Base-by-base conservation (phyloP, 2,329 filamentous ascomycete species). In the Cercospora zeae-maydis region DNA sequence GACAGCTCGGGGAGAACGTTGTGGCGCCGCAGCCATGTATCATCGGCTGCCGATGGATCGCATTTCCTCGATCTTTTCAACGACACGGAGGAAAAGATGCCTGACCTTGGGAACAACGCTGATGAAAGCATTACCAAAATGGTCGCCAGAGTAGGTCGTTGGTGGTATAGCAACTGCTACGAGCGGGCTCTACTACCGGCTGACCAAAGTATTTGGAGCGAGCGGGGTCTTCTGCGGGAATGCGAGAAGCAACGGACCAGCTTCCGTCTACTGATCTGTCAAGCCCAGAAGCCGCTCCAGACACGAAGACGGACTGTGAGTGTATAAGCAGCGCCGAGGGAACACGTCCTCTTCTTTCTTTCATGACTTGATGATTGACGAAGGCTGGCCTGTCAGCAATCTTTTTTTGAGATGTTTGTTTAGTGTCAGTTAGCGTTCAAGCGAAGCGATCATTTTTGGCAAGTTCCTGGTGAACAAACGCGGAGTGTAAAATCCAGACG, bases 121-220 rank as follows among this genome's bases (percentile, higher is more conserved):
- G 92, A 96, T 69, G 91, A 92, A 72, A 88, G 87, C 68, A 96
- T 98, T 73, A 91, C 92, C 13, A 93, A 91, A 73, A 96, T 96
- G 83, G 92, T 98, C 21, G 89, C 92, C 14, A 89, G 88, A 66
- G 93, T 98, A 10, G 93, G 92, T 1, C 85, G 95, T 47, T 98
- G 93, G 92, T 99, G 95, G 95, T 98, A 96, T 77, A 90, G 87
- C 9, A 86, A 90, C 58, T 97, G 93, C 80, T 98, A 97, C 75
- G 93, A 97, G 77, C 77, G 82, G 63, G 75, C 79, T 33, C 70
- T 81, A 3, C 73, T 74, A 8, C 70, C 74, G 55, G 78, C 80
- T 53, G 79, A 80, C 51, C 85, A 77, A 63, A 88, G 89, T 74
- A 90, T 98, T 68, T 98, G 93, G 89, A 84, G 82, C 52, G 90